These are phyloP conservation scores for Pseudoturritis turrita DNA, from an alignment of 345 rosid species.

Conservation along the genomic window DNA sequence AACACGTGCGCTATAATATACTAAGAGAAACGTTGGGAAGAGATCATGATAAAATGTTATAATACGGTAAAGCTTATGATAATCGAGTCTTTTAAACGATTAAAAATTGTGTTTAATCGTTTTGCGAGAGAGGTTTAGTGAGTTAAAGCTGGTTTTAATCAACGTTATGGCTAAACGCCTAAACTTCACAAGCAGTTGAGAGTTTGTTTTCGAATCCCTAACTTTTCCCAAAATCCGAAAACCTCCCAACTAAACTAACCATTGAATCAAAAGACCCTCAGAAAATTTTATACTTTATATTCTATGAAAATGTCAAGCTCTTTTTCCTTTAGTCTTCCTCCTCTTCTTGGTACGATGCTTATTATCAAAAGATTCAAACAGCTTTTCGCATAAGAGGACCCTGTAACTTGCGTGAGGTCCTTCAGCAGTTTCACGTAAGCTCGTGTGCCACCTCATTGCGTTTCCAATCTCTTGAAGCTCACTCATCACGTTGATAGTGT, in stretches of 20 bases:
- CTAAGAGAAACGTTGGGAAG: no score
- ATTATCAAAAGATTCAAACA: constrained; percentile 20
- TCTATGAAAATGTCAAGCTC: constrained; percentile 1
- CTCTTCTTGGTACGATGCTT: constrained; percentile 14
- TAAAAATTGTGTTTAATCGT: no score
- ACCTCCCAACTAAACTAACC: neutral
- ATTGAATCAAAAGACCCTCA: neutral
- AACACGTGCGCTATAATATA: no score
- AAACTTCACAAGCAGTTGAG: neutral
- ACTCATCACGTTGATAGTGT: constrained; percentile 62
- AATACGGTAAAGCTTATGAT: no score
- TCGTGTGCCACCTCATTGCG: constrained; percentile 76
- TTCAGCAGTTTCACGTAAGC: constrained; percentile 74
- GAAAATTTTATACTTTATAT: neutral
- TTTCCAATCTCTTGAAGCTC: constrained; percentile 73
- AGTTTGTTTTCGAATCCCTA: neutral
- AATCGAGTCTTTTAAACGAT: no score
- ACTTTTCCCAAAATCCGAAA: neutral
- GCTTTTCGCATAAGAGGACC: constrained; percentile 74
- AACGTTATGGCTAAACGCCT: neutral
- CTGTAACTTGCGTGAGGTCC: constrained; percentile 96
- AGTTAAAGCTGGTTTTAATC: neutral
- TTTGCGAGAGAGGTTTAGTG: no score
- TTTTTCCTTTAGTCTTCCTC: constrained; percentile 20
- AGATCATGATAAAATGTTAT: no score